Evolutionary conservation across 371 early-diverging fungal genomes (phyloP), one percentile per base, ranked within the genome.

Genomic region (Capniomyces stellatus): DNA sequence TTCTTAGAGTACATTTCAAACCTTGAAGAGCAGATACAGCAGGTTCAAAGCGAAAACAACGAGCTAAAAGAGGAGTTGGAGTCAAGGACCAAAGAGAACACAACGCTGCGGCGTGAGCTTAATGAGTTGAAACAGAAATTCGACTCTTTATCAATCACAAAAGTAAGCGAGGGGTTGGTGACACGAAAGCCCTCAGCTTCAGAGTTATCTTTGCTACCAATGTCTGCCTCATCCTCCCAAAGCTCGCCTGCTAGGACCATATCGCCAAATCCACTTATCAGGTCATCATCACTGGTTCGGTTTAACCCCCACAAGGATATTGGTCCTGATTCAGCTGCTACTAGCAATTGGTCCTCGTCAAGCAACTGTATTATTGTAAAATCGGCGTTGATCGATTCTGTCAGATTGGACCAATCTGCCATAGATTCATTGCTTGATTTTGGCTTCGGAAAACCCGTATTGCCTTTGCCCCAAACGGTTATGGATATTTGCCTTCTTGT

Each of bases 1-100:
- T 44, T 44, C 25, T 10, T 44, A 44, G 44, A 88, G 67, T 87
- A 90, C 54, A 82, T 90, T 52, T 69, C 74, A n/a, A 78, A 75
- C 31, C 70, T 90, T 48, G 89, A 88, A 62, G 78, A 70, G 42
- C 82, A 87, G 64, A 80, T 85, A 19, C 70, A 76, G 54, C 71
- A 77, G 42, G 77, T 82, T 54, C 75, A 82, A 58, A 69, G 71
- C 30, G 74, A 75, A 41, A 73, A 70, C 12, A 71, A 77, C 43
- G 57, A 60, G 13, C 60, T 80, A 35, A 59, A 66, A 49, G 58
- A 72, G 22, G 68, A 69, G 35, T 61, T 81, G 21, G 54, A 47
- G 12, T 54, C 55, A 29, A 67, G 73, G 10, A 70, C 75, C 52
- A 71, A 75, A 49, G 79, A 82, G 52, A 81, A 80, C 62, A 63